Base-by-base conservation (phyloP, 2,329 filamentous ascomycete species). In the Madurella fahalii region DNA sequence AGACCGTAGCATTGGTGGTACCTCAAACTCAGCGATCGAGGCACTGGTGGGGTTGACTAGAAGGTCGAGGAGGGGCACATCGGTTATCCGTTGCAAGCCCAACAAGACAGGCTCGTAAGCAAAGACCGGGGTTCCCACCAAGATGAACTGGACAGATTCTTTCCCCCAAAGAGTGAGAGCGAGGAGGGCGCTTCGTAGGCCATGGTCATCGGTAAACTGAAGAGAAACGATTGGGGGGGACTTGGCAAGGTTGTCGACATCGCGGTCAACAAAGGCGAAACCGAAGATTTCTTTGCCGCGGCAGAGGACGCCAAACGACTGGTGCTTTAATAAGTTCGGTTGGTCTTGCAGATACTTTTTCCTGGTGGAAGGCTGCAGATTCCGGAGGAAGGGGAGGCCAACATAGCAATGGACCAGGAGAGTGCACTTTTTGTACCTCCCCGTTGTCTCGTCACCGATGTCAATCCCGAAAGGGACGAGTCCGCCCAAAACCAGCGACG, bases 101-200 rank as follows among this genome's bases (percentile, higher is more conserved):
- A 77, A 68, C 4, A 90, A 65, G 1, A 90, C 75, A 0, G 87
- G 87, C 51, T 89, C 83, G 52, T 84, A 89, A 0, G 86, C 82
- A 64, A 89, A 90, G 0, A 85, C 76, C 0, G 86, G 74, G 0
- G 86, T 85, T 41, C 87, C 79, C 0, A 89, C 79, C 2, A 84
- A 68, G 0, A 85, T 65, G 43, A 89, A 84, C 1, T 64, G 65
- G 2, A 80, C 50, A 0, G 58, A 40, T 37, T 25, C 45, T 0
- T 66, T 59, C 53, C 8, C 73, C 69, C 7, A 53, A 2, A 54
- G 17, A 4, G 45, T 16, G 2, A 85, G 62, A 0, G 69, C 73
- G 0, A 71, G 41, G 0, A 89, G 62, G 0, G 78, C 71, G 8
- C 75, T 76, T 0, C 68, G 63, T 1, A 86, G 58, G 0, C 76